Conservation (phyloP, 2,329 filamentous ascomycete species). For the Fusarium ambrosium region DNA sequence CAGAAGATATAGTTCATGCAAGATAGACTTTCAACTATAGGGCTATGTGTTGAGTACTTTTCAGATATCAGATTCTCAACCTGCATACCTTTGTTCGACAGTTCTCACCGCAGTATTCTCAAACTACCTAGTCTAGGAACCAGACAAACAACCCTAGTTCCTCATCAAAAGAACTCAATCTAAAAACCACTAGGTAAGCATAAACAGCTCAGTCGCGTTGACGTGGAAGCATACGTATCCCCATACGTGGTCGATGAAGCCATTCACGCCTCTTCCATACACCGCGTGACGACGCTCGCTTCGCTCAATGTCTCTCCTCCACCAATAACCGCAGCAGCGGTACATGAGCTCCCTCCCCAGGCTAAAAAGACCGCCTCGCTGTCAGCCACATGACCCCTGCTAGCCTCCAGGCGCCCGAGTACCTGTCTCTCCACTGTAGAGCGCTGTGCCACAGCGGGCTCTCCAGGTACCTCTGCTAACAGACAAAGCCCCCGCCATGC, state of each 20-base stretch:
- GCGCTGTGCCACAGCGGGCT: not conserved
- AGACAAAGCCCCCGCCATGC: not conserved
- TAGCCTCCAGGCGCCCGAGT: conserved; percentile 14
- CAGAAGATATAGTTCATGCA: not conserved
- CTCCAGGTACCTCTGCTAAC: conserved; percentile 33
- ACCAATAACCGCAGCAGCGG: conserved; percentile 21
- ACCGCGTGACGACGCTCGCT: conserved; percentile 34
- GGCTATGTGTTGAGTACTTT: not conserved
- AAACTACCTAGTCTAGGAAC: not conserved
- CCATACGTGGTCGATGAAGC: conserved; percentile 28
- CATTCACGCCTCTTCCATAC: conserved; percentile 9
- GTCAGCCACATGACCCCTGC: conserved; percentile 9
- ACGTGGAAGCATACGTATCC: conserved; percentile 33
- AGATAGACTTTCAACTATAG: not conserved
- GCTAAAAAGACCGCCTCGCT: not conserved
- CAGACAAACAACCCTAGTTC: not conserved
- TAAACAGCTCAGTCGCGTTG: not conserved
- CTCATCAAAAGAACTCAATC: not conserved
- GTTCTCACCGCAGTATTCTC: not conserved
- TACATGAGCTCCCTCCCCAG: conserved; percentile 9
- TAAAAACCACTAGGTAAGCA: not conserved
- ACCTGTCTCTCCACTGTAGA: conserved; percentile 10
- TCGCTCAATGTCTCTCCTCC: not conserved
- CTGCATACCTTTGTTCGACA: not conserved
- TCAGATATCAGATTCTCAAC: not conserved